A percentile compares a stretch with the other conserved stretches of the same genome.
These are phyloP conservation scores for Graphilbum ipis-grandicollis DNA, from an alignment of 2,329 filamentous ascomycete genomes.

Conservation along the genomic window DNA sequence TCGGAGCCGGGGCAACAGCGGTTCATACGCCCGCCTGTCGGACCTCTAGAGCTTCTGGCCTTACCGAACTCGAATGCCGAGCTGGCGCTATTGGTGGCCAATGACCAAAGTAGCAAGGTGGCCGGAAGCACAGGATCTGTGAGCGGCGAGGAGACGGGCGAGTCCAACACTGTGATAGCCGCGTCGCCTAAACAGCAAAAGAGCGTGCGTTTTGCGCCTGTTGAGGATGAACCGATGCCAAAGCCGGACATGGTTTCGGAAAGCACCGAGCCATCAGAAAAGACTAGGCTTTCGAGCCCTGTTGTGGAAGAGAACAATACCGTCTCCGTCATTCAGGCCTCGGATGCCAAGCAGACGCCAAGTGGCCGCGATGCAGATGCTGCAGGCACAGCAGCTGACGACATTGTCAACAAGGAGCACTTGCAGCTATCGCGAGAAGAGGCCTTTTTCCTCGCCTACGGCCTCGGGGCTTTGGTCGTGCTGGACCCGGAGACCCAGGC, in stretches of 20 bases:
- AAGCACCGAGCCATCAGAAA: too few relatives aligned
- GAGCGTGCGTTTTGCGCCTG: conserved; percentile 53
- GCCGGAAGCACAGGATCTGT: background rate
- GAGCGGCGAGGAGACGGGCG: background rate
- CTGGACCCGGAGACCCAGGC: conserved; percentile 27
- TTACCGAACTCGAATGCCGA: conserved; percentile 35
- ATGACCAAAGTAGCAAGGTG: too few relatives aligned
- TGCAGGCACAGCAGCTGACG: background rate
- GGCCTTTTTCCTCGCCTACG: conserved; percentile 77
- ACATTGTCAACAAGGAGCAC: conserved; percentile 48
- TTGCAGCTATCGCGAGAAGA: conserved; percentile 86
- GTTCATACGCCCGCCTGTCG: conserved; percentile 20
- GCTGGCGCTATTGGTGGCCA: background rate
- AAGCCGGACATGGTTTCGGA: too few relatives aligned
- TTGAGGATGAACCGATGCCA: too few relatives aligned
- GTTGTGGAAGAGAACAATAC: background rate
- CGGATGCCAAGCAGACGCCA: background rate
- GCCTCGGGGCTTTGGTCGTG: conserved; percentile 56
- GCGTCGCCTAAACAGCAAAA: conserved; percentile 29
- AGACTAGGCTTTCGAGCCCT: conserved; percentile 6
- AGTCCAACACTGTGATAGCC: too few relatives aligned
- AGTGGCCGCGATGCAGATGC: background rate
- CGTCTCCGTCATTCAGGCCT: too few relatives aligned
- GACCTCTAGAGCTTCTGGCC: conserved; percentile 28
- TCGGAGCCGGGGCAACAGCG: too few relatives aligned